Evolutionary conservation across 208 protist genomes (phyloP), one percentile per base, ranked within the genome.

Genomic region (Phytomonas francai): DNA sequence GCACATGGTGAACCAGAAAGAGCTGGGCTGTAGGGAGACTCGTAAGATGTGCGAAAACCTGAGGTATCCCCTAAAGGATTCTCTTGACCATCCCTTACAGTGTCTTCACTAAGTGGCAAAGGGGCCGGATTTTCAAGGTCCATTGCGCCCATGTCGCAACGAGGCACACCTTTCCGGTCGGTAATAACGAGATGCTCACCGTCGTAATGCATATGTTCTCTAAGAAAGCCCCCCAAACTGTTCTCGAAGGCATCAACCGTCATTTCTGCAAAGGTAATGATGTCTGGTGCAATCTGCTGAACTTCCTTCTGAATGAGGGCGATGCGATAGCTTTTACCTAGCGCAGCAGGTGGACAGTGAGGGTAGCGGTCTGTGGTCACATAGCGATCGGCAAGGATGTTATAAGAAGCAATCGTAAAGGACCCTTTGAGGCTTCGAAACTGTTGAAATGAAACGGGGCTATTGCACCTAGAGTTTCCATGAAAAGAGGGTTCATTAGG

Each of bases 111-210:
- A 36, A 6, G 4, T 36, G 16, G 12, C 58, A 31, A 16, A n/a
- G 14, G 6, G 14, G 16, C 8, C 27, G 12, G 25, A 31, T 62
- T 30, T 7, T 6, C 27, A 14, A 29, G 2, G 7, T 29, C n/a
- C 58, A n/a, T 36, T 16, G 0, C 16, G 27, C 31, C 27, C 51
- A 64, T 58, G 5, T 67, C 62, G 67, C 78, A 86, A 56, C 72
- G 72, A 28, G 87, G 75, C 33, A 74, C 72, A 3, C 89, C 89
- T 22, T 65, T 30, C 28, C 68, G 31, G 71, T 88, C 80, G 0
- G 90, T 95, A 63, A 93, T 88, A 33, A 89, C 84, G 12, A 83
- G 76, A 71, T 90, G 81, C 65, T 92, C 64, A 19, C 90, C 87
- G 36, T 76, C 74, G 71, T 84, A 81, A 32, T 79, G 68, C 19